Evolutionary conservation across 129 eudicot genomes (phyloP).

Genomic region (Saposhnikovia divaricata): DNA sequence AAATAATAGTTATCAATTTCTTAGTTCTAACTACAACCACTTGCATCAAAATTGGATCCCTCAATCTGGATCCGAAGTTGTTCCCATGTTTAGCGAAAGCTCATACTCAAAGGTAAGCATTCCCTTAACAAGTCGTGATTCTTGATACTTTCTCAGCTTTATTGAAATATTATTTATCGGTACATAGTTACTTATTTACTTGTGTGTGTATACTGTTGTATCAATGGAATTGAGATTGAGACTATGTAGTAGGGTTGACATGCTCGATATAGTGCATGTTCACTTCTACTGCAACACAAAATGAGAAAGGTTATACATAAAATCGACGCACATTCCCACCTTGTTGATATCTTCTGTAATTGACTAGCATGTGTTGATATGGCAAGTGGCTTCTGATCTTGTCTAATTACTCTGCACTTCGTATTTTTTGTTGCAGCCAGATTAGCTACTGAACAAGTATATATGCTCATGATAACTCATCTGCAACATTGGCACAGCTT

Average conservation of each 20-base stretch:
- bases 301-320: background rate
- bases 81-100: slow-evolving; percentile 37
- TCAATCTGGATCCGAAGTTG: slow-evolving; percentile 33
- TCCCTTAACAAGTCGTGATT: background rate
- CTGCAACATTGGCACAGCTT: slow-evolving; percentile 10
- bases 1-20: slow-evolving; percentile 46
- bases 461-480: slow-evolving; percentile 9
- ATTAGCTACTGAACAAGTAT: slow-evolving; percentile 18
- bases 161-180: background rate
- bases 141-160: background rate
- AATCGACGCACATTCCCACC: background rate
- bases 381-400: background rate
- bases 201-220: background rate
- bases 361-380: background rate
- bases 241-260: background rate
- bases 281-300: no score
- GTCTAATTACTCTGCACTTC: background rate
- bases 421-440: slow-evolving; percentile 44
- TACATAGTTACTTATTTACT: background rate
- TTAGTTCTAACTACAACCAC: slow-evolving; percentile 37
- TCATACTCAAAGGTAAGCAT: slow-evolving; percentile 48
- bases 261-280: background rate
- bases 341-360: background rate
- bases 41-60: slow-evolving; percentile 49
- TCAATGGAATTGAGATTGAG: background rate